Evolutionary conservation across 2,329 filamentous ascomycete species (phyloP).

Genomic region (Calonectria henricotiae): DNA sequence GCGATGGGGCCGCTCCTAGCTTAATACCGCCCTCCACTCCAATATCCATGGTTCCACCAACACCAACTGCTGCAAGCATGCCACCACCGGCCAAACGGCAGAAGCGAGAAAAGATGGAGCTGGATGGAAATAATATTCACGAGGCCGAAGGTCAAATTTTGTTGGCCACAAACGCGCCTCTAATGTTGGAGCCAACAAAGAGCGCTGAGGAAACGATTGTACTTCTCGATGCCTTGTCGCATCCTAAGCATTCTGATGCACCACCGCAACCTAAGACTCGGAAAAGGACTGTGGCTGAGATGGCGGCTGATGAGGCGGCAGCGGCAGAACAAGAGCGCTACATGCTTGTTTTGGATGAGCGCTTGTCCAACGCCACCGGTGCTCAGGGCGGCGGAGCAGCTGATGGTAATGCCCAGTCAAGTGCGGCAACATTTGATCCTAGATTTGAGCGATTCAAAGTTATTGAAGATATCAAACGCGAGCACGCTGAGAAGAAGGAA

Average conservation of each 20-base stretch:
- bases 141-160: slow-evolving; percentile 85
- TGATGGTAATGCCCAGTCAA: slow-evolving; percentile 82
- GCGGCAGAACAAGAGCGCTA: slow-evolving; percentile 92
- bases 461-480: slow-evolving; percentile 85
- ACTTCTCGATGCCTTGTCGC: slow-evolving; percentile 80
- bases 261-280: slow-evolving; percentile 89
- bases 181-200: slow-evolving; percentile 84
- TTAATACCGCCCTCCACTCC: slow-evolving; percentile 80
- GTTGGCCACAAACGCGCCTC: slow-evolving; percentile 79
- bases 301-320: slow-evolving; percentile 94
- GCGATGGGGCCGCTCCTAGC: slow-evolving; percentile 59
- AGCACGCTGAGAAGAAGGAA: slow-evolving; percentile 83
- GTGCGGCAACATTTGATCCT: slow-evolving; percentile 83
- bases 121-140: slow-evolving; percentile 82
- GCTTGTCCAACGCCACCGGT: slow-evolving; percentile 74
- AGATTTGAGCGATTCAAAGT: slow-evolving; percentile 94
- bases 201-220: slow-evolving; percentile 79
- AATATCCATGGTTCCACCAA: slow-evolving; percentile 72
- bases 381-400: slow-evolving; percentile 72
- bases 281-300: slow-evolving; percentile 94
- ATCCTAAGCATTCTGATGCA: slow-evolving; percentile 83
- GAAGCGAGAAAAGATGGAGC: slow-evolving; percentile 81
- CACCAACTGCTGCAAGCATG: slow-evolving; percentile 74
- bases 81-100: slow-evolving; percentile 76
- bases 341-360: slow-evolving; percentile 93